Base-by-base conservation (phyloP, 2,329 filamentous ascomycete species). In the Aspergillus udagawae region DNA sequence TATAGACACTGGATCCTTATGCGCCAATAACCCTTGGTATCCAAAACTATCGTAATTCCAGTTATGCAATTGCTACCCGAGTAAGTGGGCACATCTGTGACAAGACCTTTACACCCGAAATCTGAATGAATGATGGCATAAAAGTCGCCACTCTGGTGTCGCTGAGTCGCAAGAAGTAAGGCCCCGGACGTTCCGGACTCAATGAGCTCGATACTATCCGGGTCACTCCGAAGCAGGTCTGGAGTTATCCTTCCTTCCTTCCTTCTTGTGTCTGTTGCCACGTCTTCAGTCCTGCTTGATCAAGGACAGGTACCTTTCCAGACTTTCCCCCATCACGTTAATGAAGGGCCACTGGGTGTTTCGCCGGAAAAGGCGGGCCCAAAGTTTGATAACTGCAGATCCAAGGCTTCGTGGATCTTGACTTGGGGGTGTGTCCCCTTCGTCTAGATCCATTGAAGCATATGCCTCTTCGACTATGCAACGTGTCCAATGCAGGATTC, bases 321-420 rank as follows among this genome's bases (percentile, higher is more conserved):
- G 55, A 32, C 70, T 71, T 25, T 68, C 60, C 8, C 70, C 70
- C 45, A 72, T 60, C 1, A 65, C 57, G 55, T 72, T 72, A 25
- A 72, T 71, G 51, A 72, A 70, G 0, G 66, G 67, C 70, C 70
- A 72, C 42, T 72, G 69, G 1, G 68, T 70, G 51, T 72, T 72
- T 3, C 63, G 65, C 10, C 65, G 61, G 53, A 72, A 72, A 4
- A 72, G 57, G 21, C 69, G 65, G 21, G 69, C 64, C 70, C 70
- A 72, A 2, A 72, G 35, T 41, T 64, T 67, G 2, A 72, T 64
- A 14, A 72, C 70, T 0, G 69, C 67, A 29, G 67, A 49, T 3
- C 66, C 68, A 48, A 72, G 57, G n/a, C 64, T 63, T 7, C 55
- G 54, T 3, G 69, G 67, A 20, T 72, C 68, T 6, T 64, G 59